Percentiles rank a stretch among this genome's conserved stretches.
phyloP scores from a whole-genome alignment of 1,284 basidiomycete species.

The Coriolopsis trogii region DNA sequence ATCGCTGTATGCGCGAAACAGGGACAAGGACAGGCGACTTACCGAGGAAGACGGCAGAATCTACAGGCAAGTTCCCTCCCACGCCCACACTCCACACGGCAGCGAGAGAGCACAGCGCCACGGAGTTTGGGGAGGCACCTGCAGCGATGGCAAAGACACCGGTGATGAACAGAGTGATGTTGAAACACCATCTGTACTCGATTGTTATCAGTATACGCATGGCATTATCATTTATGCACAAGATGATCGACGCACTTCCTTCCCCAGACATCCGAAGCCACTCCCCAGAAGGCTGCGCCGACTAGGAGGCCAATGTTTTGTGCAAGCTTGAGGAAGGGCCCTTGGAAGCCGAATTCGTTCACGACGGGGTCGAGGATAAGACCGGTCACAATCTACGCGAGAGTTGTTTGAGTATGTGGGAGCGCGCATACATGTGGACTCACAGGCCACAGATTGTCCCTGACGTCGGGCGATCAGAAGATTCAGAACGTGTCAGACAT shows the following conservation, averaged over 20 bases:
- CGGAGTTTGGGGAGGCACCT: constrained; percentile 58
- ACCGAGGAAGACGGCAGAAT: constrained; percentile 79
- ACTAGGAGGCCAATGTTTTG: constrained; percentile 65
- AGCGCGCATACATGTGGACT: not conserved
- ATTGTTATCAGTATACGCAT: constrained; percentile 2
- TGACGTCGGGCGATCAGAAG: too few relatives aligned
- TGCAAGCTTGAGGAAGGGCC: constrained; percentile 57
- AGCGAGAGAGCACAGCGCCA: constrained; percentile 54
- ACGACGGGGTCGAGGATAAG: constrained; percentile 59
- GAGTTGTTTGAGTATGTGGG: too few relatives aligned
- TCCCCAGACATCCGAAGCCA: constrained; percentile 66
- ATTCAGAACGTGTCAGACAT: too few relatives aligned
- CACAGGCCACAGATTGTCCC: constrained; percentile 70
- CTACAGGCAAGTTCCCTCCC: constrained; percentile 77
- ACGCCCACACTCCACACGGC: constrained; percentile 67
- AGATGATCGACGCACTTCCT: constrained; percentile 49
- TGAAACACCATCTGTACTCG: constrained; percentile 73
- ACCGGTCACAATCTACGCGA: constrained; percentile 58
- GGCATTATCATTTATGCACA: too few relatives aligned
- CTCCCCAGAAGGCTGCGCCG: constrained; percentile 66
- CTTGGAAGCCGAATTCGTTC: constrained; percentile 55
- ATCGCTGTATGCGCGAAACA: too few relatives aligned
- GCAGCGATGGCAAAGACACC: constrained; percentile 68
- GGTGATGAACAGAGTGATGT: constrained; percentile 72
- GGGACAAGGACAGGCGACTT: too few relatives aligned